A percentile compares a stretch with the other conserved stretches of the same genome.
These are phyloP conservation scores for Calycina marina DNA, from an alignment of 2,329 filamentous ascomycete genomes.

Conservation along the genomic window DNA sequence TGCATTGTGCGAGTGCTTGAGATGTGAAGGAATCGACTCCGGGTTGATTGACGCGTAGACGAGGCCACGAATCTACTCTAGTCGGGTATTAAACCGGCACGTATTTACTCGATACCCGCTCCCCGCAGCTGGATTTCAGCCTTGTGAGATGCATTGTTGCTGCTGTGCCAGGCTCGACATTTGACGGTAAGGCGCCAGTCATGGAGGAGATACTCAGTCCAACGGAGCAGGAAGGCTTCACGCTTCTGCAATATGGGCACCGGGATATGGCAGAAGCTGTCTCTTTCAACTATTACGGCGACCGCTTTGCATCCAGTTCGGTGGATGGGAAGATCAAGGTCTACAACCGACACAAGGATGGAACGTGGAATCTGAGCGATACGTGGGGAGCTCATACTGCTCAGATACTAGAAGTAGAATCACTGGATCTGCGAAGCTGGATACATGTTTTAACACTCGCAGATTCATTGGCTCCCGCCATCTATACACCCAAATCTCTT, in stretches of 20 bases:
- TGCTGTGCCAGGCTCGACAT: too few species aligned
- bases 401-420: conserved; percentile 76
- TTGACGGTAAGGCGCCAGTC: conserved; percentile 10
- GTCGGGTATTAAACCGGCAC: not conserved
- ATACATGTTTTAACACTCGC: too few species aligned
- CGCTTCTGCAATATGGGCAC: conserved; percentile 57
- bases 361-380: conserved; percentile 67
- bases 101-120: not conserved
- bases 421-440: too few species aligned
- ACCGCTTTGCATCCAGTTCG: conserved; percentile 79
- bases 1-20: not conserved
- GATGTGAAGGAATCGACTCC: too few species aligned
- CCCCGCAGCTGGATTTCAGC: too few species aligned
- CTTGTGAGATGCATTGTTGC: too few species aligned
- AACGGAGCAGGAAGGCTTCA: conserved; percentile 13
- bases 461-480: conserved; percentile 89
- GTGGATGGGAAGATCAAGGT: conserved; percentile 88
- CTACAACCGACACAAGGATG: conserved; percentile 70
- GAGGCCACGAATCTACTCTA: conserved; percentile 6
- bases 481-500: conserved; percentile 76
- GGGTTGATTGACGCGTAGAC: conserved; percentile 5
- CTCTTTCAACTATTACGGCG: conserved; percentile 85
- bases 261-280: conserved; percentile 38
- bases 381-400: conserved; percentile 83
- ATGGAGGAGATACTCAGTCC: conserved; percentile 10